Base-by-base conservation (phyloP, 371 early-diverging fungal genomes). In the Mucor velutinosus region DNA sequence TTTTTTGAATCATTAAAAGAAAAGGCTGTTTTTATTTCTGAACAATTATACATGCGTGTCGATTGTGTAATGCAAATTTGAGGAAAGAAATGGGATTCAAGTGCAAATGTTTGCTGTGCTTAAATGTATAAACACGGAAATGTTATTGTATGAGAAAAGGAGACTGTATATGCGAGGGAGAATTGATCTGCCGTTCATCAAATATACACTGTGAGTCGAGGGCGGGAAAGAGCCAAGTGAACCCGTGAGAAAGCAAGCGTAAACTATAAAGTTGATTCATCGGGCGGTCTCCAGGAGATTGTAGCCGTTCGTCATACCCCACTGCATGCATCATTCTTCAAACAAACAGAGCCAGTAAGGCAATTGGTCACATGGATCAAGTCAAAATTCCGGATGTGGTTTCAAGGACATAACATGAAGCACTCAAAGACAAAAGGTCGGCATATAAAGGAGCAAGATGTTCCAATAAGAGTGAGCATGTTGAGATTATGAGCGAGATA, bases 261-360 rank as follows among this genome's bases (percentile, higher is more conserved):
- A 47, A 19, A 33, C 30, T 30, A 33, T 33, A 33, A 33, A 33
- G 33, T 33, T 33, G 33, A 33, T 33, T 33, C 33, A 33, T 33
- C 33, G 33, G 19, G 49, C 60, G 60, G 60, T 59, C 37, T 39
- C 60, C 60, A 59, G 60, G 60, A 59, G 60, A 59, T 59, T 59
- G 39, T 41, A 35, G 41, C n/a, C 25, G 25, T 25, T 21, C 60
- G 60, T 59, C 60, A 37, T 59, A 59, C 60, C 14, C 12, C 15
- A 59, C 21, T 21, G 49, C 37, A 41, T 27, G 25, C 37, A 35
- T 35, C 58, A 58, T 58, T 11, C 7, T 49, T n/a, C 17, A 17
- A 32, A 57, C 37, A 37, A 37, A 37, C 37, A 37, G 37, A 37
- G 35, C 1, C 35, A 35, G 6, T 6, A 35, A 35, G 37, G 11